Conservation (phyloP, 2,329 filamentous ascomycete genomes). For the Ascomycota sp. region DNA sequence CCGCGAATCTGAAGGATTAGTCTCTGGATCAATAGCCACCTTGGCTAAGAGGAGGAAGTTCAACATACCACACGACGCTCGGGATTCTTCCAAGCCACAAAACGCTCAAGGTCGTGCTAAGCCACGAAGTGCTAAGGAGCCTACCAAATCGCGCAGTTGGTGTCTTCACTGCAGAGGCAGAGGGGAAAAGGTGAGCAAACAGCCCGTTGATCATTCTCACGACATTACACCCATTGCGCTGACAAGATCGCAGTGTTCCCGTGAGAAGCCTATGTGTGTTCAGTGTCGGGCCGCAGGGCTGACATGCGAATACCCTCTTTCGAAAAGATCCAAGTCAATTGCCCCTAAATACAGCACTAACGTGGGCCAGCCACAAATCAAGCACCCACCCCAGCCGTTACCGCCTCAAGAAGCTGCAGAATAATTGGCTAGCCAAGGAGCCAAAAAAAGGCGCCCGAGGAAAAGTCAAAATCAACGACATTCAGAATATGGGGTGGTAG, state of each 20-base stretch:
- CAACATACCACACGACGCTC: too few relatives aligned
- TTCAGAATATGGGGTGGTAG: too few relatives aligned
- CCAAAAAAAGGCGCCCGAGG: too few relatives aligned
- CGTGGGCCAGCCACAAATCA: conserved; percentile 2
- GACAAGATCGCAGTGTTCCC: conserved; percentile 17
- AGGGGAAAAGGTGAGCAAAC: conserved; percentile 17
- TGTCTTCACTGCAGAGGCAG: conserved; percentile 15
- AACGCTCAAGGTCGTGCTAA: too few relatives aligned
- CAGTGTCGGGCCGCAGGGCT: conserved; percentile 13
- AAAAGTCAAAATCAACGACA: too few relatives aligned
- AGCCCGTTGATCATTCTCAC: neutral
- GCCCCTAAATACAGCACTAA: conserved; percentile 4
- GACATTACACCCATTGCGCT: neutral
- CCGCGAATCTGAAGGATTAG: neutral
- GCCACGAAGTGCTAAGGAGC: conserved; percentile 5
- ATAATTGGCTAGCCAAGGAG: too few relatives aligned
- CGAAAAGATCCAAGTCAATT: conserved; percentile 6
- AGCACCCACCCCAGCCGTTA: neutral
- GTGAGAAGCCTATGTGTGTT: conserved; percentile 17
- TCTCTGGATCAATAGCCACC: too few relatives aligned
- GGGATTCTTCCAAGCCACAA: too few relatives aligned
- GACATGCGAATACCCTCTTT: conserved; percentile 17
- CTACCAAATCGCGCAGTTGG: conserved; percentile 12
- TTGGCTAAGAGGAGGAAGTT: too few relatives aligned
- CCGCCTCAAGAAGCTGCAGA: neutral